A percentile compares a stretch with the other conserved stretches of the same genome.
Evolutionary conservation across 176 grass and related monocot species (phyloP).

Genomic region (Bonia amplexicaulis): DNA sequence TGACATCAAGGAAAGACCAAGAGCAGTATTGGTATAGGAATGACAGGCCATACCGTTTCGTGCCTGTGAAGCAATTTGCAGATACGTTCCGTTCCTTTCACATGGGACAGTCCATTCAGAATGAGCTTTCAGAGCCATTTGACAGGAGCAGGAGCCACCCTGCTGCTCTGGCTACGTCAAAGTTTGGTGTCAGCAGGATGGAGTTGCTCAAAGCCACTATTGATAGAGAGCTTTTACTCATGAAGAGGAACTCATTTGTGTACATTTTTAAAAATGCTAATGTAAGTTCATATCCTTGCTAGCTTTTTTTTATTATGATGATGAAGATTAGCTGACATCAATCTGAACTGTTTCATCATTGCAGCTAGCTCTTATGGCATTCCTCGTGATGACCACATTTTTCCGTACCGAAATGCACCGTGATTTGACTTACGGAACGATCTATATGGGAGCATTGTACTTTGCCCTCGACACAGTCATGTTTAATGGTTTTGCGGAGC

Average conservation of each 20-base stretch:
- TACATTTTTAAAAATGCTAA: constrained; percentile 84
- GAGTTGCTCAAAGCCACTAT: constrained; percentile 75
- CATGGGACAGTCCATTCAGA: constrained; percentile 48
- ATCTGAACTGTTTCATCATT: constrained; percentile 22
- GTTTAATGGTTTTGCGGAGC: constrained; percentile 83
- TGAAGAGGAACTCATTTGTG: constrained; percentile 93
- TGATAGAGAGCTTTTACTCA: constrained; percentile 80
- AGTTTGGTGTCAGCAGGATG: constrained; percentile 57
- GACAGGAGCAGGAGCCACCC: constrained; percentile 74
- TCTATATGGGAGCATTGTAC: constrained; percentile 72
- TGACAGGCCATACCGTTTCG: constrained; percentile 56
- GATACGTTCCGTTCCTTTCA: constrained; percentile 71
- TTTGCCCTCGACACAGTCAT: constrained; percentile 69
- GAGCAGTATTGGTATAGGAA: constrained; percentile 70
- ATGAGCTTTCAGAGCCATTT: constrained; percentile 61
- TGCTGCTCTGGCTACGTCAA: constrained; percentile 74
- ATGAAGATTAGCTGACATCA: constrained; percentile 2
- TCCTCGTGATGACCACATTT: constrained; percentile 76
- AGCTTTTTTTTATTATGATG: constrained; percentile 4
- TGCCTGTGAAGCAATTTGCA: constrained; percentile 76
- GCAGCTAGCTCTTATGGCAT: constrained; percentile 70
- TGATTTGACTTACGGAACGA: constrained; percentile 25
- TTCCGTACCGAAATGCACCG: constrained; percentile 66
- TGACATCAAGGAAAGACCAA: constrained; percentile 93
- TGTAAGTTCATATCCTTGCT: constrained; percentile 37